These are phyloP conservation scores for Ustilago hordei DNA, from an alignment of 1,284 basidiomycete genomes.

Conservation along the genomic window DNA sequence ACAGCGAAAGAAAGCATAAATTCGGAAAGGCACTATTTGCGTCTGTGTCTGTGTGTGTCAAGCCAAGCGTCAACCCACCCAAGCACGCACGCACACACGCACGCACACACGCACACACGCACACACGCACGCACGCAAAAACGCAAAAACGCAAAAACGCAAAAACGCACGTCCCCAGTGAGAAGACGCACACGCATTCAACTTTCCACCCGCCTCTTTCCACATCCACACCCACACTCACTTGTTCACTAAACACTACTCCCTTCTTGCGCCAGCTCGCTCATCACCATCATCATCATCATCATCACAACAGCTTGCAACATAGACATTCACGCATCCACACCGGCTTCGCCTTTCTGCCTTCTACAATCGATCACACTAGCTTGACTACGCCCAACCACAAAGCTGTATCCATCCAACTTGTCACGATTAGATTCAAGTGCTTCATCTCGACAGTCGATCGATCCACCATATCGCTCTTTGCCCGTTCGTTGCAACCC, in stretches of 20 bases:
- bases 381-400: not conserved
- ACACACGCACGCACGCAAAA: slow-evolving; percentile 1
- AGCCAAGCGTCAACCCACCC: not conserved
- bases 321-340: not conserved
- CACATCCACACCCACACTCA: slow-evolving; percentile 1
- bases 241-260: not conserved
- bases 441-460: not conserved
- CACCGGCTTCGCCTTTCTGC: not conserved
- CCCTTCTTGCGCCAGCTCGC: not conserved
- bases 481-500: not conserved
- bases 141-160: no score
- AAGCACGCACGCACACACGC: no score
- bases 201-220: not conserved
- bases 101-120: slow-evolving; percentile 9
- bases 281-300: slow-evolving; percentile 8
- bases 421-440: not conserved
- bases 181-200: slow-evolving; percentile 1
- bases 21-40: not conserved
- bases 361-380: not conserved
- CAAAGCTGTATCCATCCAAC: not conserved
- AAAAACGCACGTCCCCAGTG: no score
- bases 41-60: not conserved
- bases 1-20: not conserved
- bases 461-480: not conserved
- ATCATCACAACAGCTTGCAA: not conserved